Evolutionary conservation across 176 grass and related monocot species (phyloP), one percentile per base, ranked within the genome.

Genomic region (Pontederia crassipes): DNA sequence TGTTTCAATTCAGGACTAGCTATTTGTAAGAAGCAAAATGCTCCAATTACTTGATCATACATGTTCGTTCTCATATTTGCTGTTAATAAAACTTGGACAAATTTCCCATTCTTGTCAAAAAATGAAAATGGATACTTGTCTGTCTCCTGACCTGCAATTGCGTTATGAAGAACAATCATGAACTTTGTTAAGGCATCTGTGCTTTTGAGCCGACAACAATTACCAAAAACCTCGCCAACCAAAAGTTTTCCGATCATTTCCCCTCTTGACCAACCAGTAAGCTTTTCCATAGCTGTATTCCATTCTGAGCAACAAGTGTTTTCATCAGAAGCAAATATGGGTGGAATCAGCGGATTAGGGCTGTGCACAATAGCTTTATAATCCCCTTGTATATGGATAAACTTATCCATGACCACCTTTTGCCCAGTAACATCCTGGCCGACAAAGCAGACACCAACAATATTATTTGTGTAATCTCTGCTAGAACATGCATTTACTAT

Each of bases 371-470:
- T 92, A 68, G 84, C 81, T 65, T 92, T 98, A 53, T 98, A 98
- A 67, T 92, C 93, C 54, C 93, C 87, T 98, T 98, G 93, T 72
- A 98, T 98, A 68, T 98, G 81, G 64, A 92, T 57, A 52, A 98
- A 98, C 83, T 98, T 98, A 82, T 98, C 93, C 93, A 92, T 88
- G 56, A 86, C 79, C 74, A 98, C 79, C 57, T 98, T 98, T 70
- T 98, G 84, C 17, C 71, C 78, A 10, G 93, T 98, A 58, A 98
- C 72, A 73, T 98, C 93, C 80, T 92, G 93, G 18, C 84, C 93
- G 35, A 98, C 57, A 49, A 98, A 98, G 68, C 93, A 92, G 48
- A 88, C 84, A 49, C 93, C 84, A 12, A 92, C 87, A 55, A 98
- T 88, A 76, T 75, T 81, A 60, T 78, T 81, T 63, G 77, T 88